Evolutionary conservation across 257 asterid species (phyloP).

Genomic region (Solanum dulcamara): DNA sequence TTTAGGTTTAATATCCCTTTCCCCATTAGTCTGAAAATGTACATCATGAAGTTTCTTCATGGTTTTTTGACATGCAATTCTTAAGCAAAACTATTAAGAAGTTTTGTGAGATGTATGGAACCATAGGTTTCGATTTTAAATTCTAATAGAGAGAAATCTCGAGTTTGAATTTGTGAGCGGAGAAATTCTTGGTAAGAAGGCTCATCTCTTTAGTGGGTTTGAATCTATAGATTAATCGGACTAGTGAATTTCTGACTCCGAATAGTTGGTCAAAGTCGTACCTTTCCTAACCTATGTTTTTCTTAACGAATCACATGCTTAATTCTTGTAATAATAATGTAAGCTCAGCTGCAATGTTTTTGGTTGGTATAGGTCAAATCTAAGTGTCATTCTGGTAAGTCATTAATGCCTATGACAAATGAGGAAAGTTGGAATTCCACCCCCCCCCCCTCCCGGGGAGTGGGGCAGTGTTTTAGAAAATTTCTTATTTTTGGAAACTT

Average conservation of each 20-base stretch:
- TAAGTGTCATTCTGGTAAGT: not conserved
- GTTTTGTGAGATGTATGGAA: not conserved
- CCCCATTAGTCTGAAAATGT: not conserved
- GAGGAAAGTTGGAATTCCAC: not conserved
- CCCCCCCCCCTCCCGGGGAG: not conserved
- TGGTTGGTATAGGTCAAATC: not conserved
- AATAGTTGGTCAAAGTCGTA: not conserved
- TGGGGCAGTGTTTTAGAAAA: too few relatives aligned
- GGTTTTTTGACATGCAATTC: not conserved
- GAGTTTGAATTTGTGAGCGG: not conserved
- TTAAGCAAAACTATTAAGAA: not conserved
- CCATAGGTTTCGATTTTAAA: not conserved
- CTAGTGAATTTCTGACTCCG: not conserved
- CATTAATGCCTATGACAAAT: not conserved
- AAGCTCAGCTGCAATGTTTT: not conserved
- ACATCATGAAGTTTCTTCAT: not conserved
- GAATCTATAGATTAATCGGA: not conserved
- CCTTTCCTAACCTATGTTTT: not conserved
- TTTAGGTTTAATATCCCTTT: not conserved
- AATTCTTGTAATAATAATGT: not conserved
- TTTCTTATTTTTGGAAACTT: not conserved
- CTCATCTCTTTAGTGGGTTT: not conserved
- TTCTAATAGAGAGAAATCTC: not conserved
- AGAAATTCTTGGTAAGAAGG: not conserved
- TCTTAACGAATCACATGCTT: not conserved